phyloP scores from a whole-genome alignment of 495 filamentous ascomycete genomes.

The Penicillium paradoxum region DNA sequence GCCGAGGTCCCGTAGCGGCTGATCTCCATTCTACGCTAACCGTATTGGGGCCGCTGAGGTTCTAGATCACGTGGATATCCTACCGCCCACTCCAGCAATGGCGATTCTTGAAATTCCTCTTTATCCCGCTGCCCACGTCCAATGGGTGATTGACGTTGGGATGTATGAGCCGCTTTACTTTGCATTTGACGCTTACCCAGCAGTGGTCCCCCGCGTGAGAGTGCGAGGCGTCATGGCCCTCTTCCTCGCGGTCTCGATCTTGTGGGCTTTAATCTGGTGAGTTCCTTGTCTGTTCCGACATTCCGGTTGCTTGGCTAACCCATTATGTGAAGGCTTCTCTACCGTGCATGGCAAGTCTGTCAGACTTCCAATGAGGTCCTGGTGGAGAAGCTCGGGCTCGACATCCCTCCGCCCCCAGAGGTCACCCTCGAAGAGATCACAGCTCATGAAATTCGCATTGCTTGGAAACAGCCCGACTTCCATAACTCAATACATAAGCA shows the following conservation, averaged over 20 bases:
- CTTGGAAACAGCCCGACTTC: conserved; percentile 78
- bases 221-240: conserved; percentile 49
- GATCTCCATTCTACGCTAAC: conserved; percentile 15
- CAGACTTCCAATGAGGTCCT: conserved; percentile 86
- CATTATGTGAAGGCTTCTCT: conserved; percentile 57
- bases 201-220: conserved; percentile 44
- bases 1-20: conserved; percentile 15
- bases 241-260: conserved; percentile 45
- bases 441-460: conserved; percentile 79
- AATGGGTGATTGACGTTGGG: conserved; percentile 40
- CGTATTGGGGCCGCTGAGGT: not conserved
- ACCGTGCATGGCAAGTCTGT: conserved; percentile 78
- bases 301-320: not conserved
- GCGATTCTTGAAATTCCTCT: conserved; percentile 5
- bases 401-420: conserved; percentile 83
- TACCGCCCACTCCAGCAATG: conserved; percentile 3
- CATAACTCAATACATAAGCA: conserved; percentile 78
- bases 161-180: conserved; percentile 48
- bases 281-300: conserved; percentile 8
- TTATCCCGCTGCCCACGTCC: conserved; percentile 26
- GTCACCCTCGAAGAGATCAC: conserved; percentile 90
- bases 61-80: conserved; percentile 7
- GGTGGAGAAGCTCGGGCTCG: conserved; percentile 83
- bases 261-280: conserved; percentile 50
- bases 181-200: conserved; percentile 46